Evolutionary conservation across 129 eudicot species (phyloP).

Genomic region (Escallonia herrerae): DNA sequence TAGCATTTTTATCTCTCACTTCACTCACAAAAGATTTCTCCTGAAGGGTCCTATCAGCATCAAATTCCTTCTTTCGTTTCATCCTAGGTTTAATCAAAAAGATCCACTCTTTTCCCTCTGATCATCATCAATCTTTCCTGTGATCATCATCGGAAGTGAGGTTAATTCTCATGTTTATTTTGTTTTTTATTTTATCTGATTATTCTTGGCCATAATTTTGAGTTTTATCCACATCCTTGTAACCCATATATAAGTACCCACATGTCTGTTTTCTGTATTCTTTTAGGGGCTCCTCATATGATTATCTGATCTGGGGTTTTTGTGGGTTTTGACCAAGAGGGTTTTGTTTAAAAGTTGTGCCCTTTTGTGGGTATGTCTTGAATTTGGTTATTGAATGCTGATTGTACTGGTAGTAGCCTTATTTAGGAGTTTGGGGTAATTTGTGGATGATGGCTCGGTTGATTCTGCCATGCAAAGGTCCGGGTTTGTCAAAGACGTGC

Average conservation of each 20-base stretch:
- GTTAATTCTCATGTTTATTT: no score
- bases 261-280: background rate
- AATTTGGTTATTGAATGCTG: constrained; percentile 13
- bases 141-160: background rate
- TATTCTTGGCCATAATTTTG: constrained; percentile 55
- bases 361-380: constrained; percentile 20
- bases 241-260: constrained; percentile 17
- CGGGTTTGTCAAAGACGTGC: constrained; percentile 62
- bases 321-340: constrained; percentile 34
- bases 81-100: background rate
- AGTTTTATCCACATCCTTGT: constrained; percentile 34
- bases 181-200: constrained; percentile 5
- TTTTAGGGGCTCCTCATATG: constrained; percentile 24
- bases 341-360: constrained; percentile 13
- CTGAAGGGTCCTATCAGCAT: no score
- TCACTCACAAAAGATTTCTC: no score
- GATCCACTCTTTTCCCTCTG: background rate
- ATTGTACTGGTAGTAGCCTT: constrained; percentile 2
- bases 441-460: constrained; percentile 74
- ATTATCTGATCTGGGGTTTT: background rate
- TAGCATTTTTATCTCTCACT: no score
- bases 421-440: constrained; percentile 15
- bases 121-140: background rate
- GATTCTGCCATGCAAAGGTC: constrained; percentile 81
- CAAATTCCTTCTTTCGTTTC: background rate